Evolutionary conservation across 768 basidiomycete genomes (phyloP).

Genomic region (Lentinula edodes): DNA sequence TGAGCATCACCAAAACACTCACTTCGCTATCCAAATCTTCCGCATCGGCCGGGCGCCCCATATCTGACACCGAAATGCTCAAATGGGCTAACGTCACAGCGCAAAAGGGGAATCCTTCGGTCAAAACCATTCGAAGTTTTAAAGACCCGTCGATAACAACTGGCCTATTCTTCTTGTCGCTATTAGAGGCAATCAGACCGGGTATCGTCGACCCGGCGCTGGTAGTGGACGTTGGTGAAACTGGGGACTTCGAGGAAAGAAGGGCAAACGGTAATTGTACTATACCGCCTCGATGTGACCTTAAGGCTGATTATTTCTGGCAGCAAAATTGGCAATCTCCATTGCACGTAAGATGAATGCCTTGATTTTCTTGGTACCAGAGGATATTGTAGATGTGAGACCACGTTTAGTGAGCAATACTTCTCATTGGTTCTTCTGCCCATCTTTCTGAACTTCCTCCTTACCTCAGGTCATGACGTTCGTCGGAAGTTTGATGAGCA

Average conservation of each 20-base stretch:
- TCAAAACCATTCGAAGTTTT: constrained; percentile 79
- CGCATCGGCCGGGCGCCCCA: constrained; percentile 59
- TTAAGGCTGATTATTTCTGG: neutral
- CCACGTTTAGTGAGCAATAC: constrained; percentile 66
- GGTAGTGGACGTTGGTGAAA: constrained; percentile 55
- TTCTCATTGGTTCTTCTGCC: neutral
- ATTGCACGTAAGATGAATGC: constrained; percentile 98
- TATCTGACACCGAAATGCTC: constrained; percentile 90
- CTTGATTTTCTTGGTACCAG: constrained; percentile 93
- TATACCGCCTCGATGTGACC: neutral
- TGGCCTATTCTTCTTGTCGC: constrained; percentile 88
- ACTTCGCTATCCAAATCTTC: constrained; percentile 61
- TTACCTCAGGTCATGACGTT: constrained; percentile 80
- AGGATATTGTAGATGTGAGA: constrained; percentile 94
- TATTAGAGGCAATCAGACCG: constrained; percentile 86
- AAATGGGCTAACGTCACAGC: constrained; percentile 94
- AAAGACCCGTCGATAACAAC: constrained; percentile 89
- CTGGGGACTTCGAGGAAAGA: constrained; percentile 78
- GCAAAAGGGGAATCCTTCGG: constrained; percentile 55
- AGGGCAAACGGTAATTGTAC: constrained; percentile 76
- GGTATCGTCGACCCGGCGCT: constrained; percentile 92
- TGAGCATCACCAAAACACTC: constrained; percentile 91
- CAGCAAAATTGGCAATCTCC: constrained; percentile 95
- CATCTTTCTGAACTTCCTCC: neutral
- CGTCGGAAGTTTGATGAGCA: constrained; percentile 87